Base-by-base conservation (phyloP, 2,329 filamentous ascomycete genomes). In the Fusarium torreyae region DNA sequence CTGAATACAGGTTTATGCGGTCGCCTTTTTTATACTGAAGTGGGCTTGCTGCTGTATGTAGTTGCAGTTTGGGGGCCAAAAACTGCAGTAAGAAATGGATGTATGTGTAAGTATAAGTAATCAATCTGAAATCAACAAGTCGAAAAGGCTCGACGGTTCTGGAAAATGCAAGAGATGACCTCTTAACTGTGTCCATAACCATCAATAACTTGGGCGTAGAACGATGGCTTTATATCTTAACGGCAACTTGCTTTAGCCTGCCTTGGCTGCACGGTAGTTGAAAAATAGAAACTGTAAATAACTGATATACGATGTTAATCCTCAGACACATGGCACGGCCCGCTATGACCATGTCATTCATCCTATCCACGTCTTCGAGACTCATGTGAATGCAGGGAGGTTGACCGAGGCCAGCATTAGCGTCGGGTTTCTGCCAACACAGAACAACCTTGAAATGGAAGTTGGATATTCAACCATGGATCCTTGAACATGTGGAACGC, bases 241-340 rank as follows among this genome's bases (percentile, higher is more conserved):
- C 22, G 31, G 31, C 39, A 54, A 45, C 43, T 38, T 39, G 20
- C 51, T 31, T 39, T 57, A 50, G 51, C 11, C 26, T 49, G 42
- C 34, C 42, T 66, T 56, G 28, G 50, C 40, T 46, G 24, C 40
- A 20, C 31, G n/a, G 24, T 45, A 43, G 31, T 61, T 26, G 42
- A 58, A 33, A 38, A 24, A 31, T 24, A n/a, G 31, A 55, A 31
- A 49, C 43, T 40, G 20, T 26, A 50, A 34, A 36, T 36, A 20
- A 45, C 55, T 63, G 51, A 22, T 42, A 54, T 52, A 49, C 42
- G 52, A 57, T 49, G 24, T 42, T 51, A 54, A 43, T 39, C 43
- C 53, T 57, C 53, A 63, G 57, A 70, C 66, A 53, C 40, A 70
- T 70, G 66, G 61, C 43, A 62, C 66, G 66, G 66, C 62, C 66